A percentile compares a stretch with the other conserved stretches of the same genome.
Conservation (phyloP, 2,329 filamentous ascomycete genomes). For the Pseudogymnoascus sp. region DNA sequence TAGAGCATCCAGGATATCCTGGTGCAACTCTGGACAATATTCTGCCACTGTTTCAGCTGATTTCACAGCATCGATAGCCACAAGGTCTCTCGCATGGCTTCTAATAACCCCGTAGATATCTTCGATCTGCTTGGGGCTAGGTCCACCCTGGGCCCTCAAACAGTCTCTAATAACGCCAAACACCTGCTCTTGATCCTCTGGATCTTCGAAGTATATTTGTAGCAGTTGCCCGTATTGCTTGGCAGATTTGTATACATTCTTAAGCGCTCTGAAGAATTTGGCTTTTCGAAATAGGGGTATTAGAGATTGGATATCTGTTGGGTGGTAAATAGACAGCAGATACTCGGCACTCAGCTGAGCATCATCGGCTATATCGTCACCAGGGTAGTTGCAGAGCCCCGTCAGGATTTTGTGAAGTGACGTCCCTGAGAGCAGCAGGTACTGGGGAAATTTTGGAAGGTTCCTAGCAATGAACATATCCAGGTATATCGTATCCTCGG, state of each 20-base stretch:
- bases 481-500: conserved; percentile 82
- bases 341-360: conserved; percentile 97
- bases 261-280: conserved; percentile 83
- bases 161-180: conserved; percentile 75
- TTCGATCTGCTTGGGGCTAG: conserved; percentile 50
- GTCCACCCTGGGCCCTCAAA: conserved; percentile 52
- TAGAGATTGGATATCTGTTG: conserved; percentile 67
- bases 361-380: conserved; percentile 74
- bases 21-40: conserved; percentile 47
- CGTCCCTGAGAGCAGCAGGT: conserved; percentile 81
- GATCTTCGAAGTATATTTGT: conserved; percentile 76
- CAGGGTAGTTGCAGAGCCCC: conserved; percentile 78
- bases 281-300: conserved; percentile 73
- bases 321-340: conserved; percentile 84
- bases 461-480: conserved; percentile 99
- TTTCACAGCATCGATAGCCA: conserved; percentile 45
- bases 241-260: conserved; percentile 75
- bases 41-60: conserved; percentile 50
- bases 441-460: conserved; percentile 92
- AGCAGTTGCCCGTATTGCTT: conserved; percentile 72
- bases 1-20: conserved; percentile 45
- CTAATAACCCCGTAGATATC: conserved; percentile 59
- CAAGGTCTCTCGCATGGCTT: conserved; percentile 48
- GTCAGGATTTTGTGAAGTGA: conserved; percentile 72
- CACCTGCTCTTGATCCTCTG: conserved; percentile 62